phyloP scores from a whole-genome alignment of 257 asterid species.

The Jaltomata sinuosa region DNA sequence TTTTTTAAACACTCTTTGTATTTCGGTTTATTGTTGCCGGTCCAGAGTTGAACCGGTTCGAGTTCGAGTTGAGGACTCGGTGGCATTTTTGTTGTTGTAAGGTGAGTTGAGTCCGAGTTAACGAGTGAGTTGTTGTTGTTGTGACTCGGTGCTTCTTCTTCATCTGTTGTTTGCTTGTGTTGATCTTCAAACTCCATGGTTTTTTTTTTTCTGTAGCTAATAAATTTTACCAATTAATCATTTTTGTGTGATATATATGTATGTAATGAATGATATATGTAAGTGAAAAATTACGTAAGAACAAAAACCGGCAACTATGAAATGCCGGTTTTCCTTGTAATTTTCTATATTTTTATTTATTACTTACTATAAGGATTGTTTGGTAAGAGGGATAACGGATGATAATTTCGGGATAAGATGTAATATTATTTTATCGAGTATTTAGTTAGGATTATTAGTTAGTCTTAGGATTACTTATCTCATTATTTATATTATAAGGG shows the following conservation, averaged over 20 bases:
- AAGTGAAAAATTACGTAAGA: too few relatives aligned
- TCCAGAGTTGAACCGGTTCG: not conserved
- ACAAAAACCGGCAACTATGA: constrained; percentile 3
- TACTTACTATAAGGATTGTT: too few relatives aligned
- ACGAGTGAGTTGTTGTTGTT: not conserved
- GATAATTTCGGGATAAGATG: too few relatives aligned
- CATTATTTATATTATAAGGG: too few relatives aligned
- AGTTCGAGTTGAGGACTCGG: not conserved
- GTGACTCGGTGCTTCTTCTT: constrained; percentile 9
- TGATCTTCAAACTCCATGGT: constrained; percentile 23
- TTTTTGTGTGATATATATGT: not conserved
- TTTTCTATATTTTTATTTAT: not conserved
- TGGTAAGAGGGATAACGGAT: too few relatives aligned
- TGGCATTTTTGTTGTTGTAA: not conserved
- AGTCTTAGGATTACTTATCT: too few relatives aligned
- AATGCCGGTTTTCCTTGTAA: not conserved
- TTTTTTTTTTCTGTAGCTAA: not conserved
- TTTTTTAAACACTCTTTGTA: constrained; percentile 65
- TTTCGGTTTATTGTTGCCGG: constrained; percentile 8
- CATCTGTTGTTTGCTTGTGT: constrained; percentile 8
- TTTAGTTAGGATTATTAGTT: too few relatives aligned
- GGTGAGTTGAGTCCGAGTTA: not conserved
- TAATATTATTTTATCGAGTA: too few relatives aligned
- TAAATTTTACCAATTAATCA: not conserved
- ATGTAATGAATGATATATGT: not conserved